Percentiles rank a stretch among this genome's conserved stretches.
Conservation (phyloP, 495 filamentous ascomycete genomes). For the Hypoxylon perforatum region DNA sequence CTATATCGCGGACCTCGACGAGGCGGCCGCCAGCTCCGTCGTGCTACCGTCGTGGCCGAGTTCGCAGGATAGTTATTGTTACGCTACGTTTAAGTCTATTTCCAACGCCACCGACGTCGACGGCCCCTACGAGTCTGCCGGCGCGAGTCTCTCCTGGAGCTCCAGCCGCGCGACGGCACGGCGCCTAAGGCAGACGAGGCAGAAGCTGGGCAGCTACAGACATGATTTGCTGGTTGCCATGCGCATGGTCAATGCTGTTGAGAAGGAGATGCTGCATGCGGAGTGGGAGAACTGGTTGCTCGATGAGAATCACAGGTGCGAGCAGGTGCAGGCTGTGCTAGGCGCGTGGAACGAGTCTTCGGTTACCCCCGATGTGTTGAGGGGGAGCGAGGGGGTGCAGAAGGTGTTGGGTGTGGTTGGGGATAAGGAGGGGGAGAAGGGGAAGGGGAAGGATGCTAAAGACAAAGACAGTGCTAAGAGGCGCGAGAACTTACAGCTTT, state of each 20-base stretch:
- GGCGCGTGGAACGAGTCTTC: constrained; percentile 42
- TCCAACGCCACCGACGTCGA: constrained; percentile 64
- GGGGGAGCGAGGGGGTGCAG: constrained; percentile 21
- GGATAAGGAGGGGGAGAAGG: constrained; percentile 19
- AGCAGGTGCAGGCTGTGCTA: constrained; percentile 66
- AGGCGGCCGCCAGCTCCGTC: constrained; percentile 61
- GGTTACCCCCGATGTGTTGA: constrained; percentile 37
- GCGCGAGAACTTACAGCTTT: constrained; percentile 64
- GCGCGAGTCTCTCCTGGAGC: constrained; percentile 52
- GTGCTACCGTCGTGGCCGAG: constrained; percentile 42
- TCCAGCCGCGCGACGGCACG: constrained; percentile 69
- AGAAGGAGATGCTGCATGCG: constrained; percentile 80
- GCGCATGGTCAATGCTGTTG: constrained; percentile 88
- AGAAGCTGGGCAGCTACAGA: constrained; percentile 84
- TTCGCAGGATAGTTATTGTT: constrained; percentile 58
- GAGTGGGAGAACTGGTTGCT: constrained; percentile 94
- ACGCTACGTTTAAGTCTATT: constrained; percentile 66
- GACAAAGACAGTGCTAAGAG: constrained; percentile 47
- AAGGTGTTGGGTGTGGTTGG: constrained; percentile 36
- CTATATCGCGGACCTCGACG: constrained; percentile 83
- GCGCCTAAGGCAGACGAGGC: constrained; percentile 78
- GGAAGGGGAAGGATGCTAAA: too few relatives aligned
- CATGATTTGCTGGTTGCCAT: constrained; percentile 93
- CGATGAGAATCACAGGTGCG: constrained; percentile 76
- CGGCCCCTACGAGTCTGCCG: constrained; percentile 58